Evolutionary conservation across 345 rosid genomes (phyloP).

Genomic region (Kandelia obovata): DNA sequence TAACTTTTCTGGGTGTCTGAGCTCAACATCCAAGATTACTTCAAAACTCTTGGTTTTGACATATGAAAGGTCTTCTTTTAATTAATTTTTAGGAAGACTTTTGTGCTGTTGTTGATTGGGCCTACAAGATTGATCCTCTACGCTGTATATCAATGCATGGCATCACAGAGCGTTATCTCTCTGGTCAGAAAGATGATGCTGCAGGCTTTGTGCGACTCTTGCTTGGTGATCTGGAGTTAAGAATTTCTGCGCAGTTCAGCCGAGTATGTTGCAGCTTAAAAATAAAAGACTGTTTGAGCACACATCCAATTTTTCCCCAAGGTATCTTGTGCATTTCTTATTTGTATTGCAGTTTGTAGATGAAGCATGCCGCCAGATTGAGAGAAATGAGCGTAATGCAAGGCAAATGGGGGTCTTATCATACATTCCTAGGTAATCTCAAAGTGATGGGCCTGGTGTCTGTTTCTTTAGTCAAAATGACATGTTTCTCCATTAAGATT

Average conservation of each 20-base stretch:
- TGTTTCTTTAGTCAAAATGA: background rate
- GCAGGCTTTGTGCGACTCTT: constrained; percentile 98
- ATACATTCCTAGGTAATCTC: constrained; percentile 79
- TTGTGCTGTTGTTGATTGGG: constrained; percentile 99
- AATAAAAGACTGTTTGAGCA: background rate
- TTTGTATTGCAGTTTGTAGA: constrained; percentile 73
- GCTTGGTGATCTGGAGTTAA: constrained; percentile 92
- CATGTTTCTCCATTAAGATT: background rate
- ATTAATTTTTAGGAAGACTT: constrained; percentile 79
- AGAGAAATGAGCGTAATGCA: constrained; percentile 86
- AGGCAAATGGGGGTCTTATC: constrained; percentile 88
- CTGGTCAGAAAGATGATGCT: constrained; percentile 99
- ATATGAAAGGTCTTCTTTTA: constrained; percentile 12
- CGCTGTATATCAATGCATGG: constrained; percentile 99
- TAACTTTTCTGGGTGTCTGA: background rate
- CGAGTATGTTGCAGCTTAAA: constrained; percentile 52
- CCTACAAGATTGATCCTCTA: constrained; percentile 93
- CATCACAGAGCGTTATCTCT: constrained; percentile 88
- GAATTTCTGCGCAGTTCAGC: constrained; percentile 84
- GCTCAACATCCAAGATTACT: constrained; percentile 1
- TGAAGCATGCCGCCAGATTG: constrained; percentile 97
- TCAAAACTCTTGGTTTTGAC: constrained; percentile 10
- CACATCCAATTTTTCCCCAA: constrained; percentile 11
- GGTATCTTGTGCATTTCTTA: constrained; percentile 20
- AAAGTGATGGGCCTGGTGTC: background rate